A percentile compares a stretch with the other conserved stretches of the same genome.
phyloP scores from a whole-genome alignment of 73 alveolate genomes.

The Tetrahymena borealis region DNA sequence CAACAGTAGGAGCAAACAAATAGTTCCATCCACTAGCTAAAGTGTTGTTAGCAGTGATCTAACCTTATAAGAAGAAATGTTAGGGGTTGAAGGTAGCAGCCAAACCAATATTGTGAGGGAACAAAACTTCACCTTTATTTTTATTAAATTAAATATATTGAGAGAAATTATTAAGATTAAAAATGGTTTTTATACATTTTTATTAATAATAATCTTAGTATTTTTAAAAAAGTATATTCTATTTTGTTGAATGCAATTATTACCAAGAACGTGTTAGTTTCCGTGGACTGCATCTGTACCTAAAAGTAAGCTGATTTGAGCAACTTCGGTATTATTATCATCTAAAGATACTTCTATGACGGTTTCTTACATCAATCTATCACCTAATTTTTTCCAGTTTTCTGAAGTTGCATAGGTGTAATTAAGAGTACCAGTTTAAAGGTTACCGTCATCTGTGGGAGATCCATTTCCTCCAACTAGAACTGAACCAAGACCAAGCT shows the following conservation, averaged over 20 bases:
- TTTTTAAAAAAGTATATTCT: too few species aligned
- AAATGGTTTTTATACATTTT: too few species aligned
- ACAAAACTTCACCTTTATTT: slow-evolving; percentile 4
- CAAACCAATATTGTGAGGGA: slow-evolving; percentile 54
- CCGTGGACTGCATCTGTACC: slow-evolving; percentile 68
- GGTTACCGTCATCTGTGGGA: slow-evolving; percentile 33
- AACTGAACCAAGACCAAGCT: slow-evolving; percentile 29
- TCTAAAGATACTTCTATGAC: not conserved
- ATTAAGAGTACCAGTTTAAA: not conserved
- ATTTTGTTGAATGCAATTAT: too few species aligned
- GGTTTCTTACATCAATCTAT: not conserved
- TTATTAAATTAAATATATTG: too few species aligned
- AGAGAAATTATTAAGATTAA: too few species aligned
- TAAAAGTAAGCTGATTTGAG: slow-evolving; percentile 11
- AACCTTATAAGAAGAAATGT: slow-evolving; percentile 13
- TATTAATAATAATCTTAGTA: too few species aligned
- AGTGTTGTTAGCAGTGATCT: slow-evolving; percentile 13
- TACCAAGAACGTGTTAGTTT: slow-evolving; percentile 43
- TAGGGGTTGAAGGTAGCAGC: slow-evolving; percentile 42
- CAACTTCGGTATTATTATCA: not conserved
- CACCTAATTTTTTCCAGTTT: slow-evolving; percentile 40
- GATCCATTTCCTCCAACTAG: slow-evolving; percentile 48
- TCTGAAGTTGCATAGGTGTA: slow-evolving; percentile 4
- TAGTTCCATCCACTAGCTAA: slow-evolving; percentile 43
- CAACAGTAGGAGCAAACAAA: slow-evolving; percentile 49